phyloP scores from a whole-genome alignment of 139 green algal species.

The Trebouxia sp. region DNA sequence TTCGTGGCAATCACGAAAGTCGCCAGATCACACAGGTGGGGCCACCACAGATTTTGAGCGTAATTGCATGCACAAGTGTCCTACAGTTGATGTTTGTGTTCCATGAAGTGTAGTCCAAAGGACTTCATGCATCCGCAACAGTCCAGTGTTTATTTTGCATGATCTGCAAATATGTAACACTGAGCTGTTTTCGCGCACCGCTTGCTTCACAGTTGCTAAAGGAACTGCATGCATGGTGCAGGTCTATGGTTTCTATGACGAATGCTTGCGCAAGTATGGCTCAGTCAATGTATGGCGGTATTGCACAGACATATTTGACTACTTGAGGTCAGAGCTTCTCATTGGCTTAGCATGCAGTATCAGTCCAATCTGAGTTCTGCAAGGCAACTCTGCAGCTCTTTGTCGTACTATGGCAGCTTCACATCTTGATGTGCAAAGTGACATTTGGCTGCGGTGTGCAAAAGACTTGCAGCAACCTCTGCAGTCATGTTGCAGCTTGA shows the following conservation, averaged over 20 bases:
- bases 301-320: slow-evolving; percentile 99
- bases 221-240: slow-evolving; percentile 6
- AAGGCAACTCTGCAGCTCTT: background rate
- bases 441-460: background rate
- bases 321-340: slow-evolving; percentile 50
- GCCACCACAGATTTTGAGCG: no score
- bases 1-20: slow-evolving; percentile 98
- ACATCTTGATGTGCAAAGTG: background rate
- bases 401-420: background rate
- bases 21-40: slow-evolving; percentile 97
- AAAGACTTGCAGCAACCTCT: background rate
- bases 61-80: no score
- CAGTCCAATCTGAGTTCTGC: no score
- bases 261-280: slow-evolving; percentile 98
- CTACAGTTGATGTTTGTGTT: no score
- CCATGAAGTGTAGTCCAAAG: no score
- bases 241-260: slow-evolving; percentile 99
- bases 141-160: no score
- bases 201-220: no score
- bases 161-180: no score
- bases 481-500: background rate
- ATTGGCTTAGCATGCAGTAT: background rate
- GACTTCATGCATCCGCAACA: no score
- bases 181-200: no score
- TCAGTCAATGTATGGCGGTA: slow-evolving; percentile 97